phyloP scores from a whole-genome alignment of 176 grass and related monocot genomes.

The Sorghum bicolor region Sorghum_bicolor_NCBIv3 NC_012871.2:8848001-8848500 shows the following conservation, averaged over 20 bases:
- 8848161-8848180: conserved; percentile 63
- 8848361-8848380: conserved; percentile 60
- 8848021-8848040: too few species aligned
- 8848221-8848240: conserved; percentile 47
- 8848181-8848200: conserved; percentile 51
- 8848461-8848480: conserved; percentile 57
- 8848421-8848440: conserved; percentile 82
- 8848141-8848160: too few species aligned
- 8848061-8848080: too few species aligned
- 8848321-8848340: background rate
- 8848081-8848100: too few species aligned
- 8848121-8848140: too few species aligned
- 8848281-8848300: background rate
- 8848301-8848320: background rate
- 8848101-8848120: too few species aligned
- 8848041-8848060: too few species aligned
- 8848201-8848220: conserved; percentile 50
- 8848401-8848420: conserved; percentile 36
- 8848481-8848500: conserved; percentile 38
- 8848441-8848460: conserved; percentile 25
- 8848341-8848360: background rate
- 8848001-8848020: too few species aligned
- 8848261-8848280: conserved; percentile 55
- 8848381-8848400: conserved; percentile 50
- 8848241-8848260: conserved; percentile 43